These are phyloP conservation scores for Phanerochaete sordida DNA, from an alignment of 768 basidiomycete genomes.

Conservation along the genomic window DNA sequence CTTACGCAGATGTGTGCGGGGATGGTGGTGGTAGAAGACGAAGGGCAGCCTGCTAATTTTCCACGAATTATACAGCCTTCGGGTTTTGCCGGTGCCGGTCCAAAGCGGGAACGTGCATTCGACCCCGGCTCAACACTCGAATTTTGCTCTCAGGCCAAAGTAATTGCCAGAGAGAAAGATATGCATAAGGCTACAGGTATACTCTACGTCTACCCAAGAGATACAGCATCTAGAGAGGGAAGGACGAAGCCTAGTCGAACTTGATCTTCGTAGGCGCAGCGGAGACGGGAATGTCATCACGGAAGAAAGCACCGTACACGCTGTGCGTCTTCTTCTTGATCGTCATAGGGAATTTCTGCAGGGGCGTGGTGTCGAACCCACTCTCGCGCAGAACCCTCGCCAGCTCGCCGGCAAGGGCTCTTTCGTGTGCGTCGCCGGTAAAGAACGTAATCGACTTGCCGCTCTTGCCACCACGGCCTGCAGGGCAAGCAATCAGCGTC, in stretches of 20 bases:
- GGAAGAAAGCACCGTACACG: constrained; percentile 84
- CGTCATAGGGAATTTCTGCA: constrained; percentile 91
- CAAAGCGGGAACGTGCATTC: not conserved
- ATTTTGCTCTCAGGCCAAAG: not conserved
- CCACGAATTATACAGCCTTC: constrained; percentile 1
- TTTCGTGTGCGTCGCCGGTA: constrained; percentile 87
- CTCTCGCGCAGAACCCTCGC: constrained; percentile 88
- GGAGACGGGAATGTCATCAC: constrained; percentile 60
- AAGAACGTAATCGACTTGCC: constrained; percentile 97
- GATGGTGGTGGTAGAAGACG: constrained; percentile 23
- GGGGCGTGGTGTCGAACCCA: constrained; percentile 70
- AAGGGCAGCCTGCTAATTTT: constrained; percentile 4
- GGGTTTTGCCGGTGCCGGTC: constrained; percentile 9
- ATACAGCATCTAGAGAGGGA: not conserved
- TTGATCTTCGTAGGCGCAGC: constrained; percentile 75
- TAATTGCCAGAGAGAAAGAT: not conserved
- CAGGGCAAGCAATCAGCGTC: constrained; percentile 2
- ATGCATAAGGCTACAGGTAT: not conserved
- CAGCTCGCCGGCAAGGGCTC: constrained; percentile 86
- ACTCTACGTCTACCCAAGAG: not conserved
- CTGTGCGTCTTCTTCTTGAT: constrained; percentile 96
- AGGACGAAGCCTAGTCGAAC: constrained; percentile 35
- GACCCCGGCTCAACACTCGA: not conserved
- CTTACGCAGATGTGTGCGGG: constrained; percentile 10
- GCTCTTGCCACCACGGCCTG: constrained; percentile 83